Evolutionary conservation across 2,329 filamentous ascomycete species (phyloP).

Genomic region (Diaporthe batatas): DNA sequence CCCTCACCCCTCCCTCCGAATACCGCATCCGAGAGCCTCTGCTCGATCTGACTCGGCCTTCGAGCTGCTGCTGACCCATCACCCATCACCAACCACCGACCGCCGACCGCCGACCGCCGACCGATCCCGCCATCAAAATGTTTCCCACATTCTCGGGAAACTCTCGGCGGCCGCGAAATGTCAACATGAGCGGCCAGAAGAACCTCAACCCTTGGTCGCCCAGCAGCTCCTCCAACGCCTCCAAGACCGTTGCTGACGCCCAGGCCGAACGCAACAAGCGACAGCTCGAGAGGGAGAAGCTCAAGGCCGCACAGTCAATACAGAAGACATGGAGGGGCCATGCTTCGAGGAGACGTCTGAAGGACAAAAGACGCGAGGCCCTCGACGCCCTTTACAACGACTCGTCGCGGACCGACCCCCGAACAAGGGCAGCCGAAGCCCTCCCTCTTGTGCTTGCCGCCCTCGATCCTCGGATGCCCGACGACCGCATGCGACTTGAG

Average conservation of each 20-base stretch:
- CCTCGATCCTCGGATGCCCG: slow-evolving; percentile 58
- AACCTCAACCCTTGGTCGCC: slow-evolving; percentile 78
- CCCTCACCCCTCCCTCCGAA: not conserved
- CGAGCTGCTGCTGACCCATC: slow-evolving; percentile 9
- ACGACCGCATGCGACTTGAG: slow-evolving; percentile 64
- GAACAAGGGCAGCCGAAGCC: slow-evolving; percentile 55
- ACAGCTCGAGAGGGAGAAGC: slow-evolving; percentile 82
- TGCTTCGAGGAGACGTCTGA: slow-evolving; percentile 69
- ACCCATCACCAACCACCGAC: not conserved
- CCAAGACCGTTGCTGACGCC: slow-evolving; percentile 84
- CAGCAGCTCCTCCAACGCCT: slow-evolving; percentile 72
- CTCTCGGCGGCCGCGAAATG: slow-evolving; percentile 87
- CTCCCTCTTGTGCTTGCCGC: slow-evolving; percentile 64
- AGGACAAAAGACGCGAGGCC: slow-evolving; percentile 66
- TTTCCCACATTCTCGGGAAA: slow-evolving; percentile 92
- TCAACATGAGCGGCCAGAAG: slow-evolving; percentile 88
- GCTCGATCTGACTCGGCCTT: not conserved
- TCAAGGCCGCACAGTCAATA: slow-evolving; percentile 79
- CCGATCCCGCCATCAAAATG: slow-evolving; percentile 66
- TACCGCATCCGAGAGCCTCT: not conserved
- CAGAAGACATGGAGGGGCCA: slow-evolving; percentile 89
- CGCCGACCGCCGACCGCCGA: not conserved
- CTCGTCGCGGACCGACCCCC: slow-evolving; percentile 51
- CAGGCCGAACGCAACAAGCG: slow-evolving; percentile 87
- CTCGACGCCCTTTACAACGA: slow-evolving; percentile 73